phyloP scores from a whole-genome alignment of 2,329 filamentous ascomycete genomes.

The Fusarium aywerte region DNA sequence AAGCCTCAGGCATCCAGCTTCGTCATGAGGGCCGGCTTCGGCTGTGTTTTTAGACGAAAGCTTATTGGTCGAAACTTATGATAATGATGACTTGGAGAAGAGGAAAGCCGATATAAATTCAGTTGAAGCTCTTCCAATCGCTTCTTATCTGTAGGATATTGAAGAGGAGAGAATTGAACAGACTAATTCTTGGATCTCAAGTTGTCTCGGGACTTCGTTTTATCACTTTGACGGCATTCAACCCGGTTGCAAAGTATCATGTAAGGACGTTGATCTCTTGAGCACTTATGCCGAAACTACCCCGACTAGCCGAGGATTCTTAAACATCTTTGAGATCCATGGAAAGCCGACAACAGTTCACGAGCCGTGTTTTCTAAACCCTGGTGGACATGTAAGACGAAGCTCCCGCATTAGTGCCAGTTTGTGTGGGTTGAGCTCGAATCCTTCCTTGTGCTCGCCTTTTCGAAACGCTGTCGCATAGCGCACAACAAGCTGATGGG shows the following conservation, averaged over 20 bases:
- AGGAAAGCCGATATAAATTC: constrained; percentile 33
- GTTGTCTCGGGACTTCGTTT: background rate
- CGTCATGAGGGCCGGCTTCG: constrained; percentile 47
- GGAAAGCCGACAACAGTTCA: constrained; percentile 33
- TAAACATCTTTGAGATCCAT: background rate
- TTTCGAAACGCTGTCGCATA: background rate
- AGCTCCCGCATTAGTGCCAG: background rate
- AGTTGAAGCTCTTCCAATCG: background rate
- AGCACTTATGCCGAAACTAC: constrained; percentile 44
- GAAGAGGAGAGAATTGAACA: background rate
- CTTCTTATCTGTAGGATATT: background rate
- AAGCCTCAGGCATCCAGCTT: constrained; percentile 46
- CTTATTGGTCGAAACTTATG: constrained; percentile 28
- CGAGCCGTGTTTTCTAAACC: background rate
- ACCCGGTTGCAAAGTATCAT: background rate
- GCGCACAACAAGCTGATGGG: background rate
- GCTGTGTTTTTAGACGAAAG: constrained; percentile 27
- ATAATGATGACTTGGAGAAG: constrained; percentile 16
- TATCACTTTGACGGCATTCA: background rate
- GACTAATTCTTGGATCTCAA: background rate
- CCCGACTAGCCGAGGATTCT: constrained; percentile 31
- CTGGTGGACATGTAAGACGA: constrained; percentile 1
- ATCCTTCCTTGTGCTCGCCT: background rate
- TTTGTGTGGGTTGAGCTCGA: background rate
- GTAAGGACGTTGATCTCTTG: background rate